Percentiles rank a stretch among this genome's conserved stretches.
Evolutionary conservation across 179 eudicot genomes (phyloP).

Genomic region (Beta corolliflora): DNA sequence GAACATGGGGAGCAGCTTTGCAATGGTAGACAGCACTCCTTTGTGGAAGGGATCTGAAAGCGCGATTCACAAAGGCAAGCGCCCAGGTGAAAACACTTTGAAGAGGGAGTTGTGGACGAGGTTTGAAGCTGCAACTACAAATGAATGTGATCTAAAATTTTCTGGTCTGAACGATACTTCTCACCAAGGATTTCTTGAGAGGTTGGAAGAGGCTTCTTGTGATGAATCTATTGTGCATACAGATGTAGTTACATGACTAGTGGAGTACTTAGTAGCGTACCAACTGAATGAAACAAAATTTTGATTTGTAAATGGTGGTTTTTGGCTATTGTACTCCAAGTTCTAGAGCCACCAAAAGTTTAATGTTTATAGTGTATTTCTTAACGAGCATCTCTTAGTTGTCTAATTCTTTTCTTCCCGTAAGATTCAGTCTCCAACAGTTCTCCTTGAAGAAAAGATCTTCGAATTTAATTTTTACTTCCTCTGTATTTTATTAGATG

Average conservation of each 20-base stretch:
- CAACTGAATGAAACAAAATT: too few relatives aligned
- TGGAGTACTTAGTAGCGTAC: too few relatives aligned
- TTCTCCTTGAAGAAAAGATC: too few relatives aligned
- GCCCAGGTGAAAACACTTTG: constrained; percentile 86
- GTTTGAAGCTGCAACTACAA: constrained; percentile 75
- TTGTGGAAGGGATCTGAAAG: constrained; percentile 62
- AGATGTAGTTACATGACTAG: constrained; percentile 20
- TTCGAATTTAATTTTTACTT: too few relatives aligned
- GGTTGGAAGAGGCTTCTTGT: constrained; percentile 66
- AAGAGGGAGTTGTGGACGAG: constrained; percentile 90
- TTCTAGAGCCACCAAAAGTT: too few relatives aligned
- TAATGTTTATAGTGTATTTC: too few relatives aligned
- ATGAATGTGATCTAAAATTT: constrained; percentile 30
- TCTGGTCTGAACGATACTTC: constrained; percentile 26
- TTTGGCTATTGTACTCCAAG: too few relatives aligned
- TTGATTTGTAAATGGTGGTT: too few relatives aligned
- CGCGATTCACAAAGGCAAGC: constrained; percentile 48
- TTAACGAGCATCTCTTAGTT: too few relatives aligned
- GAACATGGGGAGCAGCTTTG: constrained; percentile 26
- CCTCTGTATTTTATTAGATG: too few relatives aligned
- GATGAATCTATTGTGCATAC: constrained; percentile 28
- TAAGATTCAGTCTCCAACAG: too few relatives aligned
- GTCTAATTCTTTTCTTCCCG: too few relatives aligned
- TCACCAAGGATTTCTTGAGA: constrained; percentile 67
- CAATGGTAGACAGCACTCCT: constrained; percentile 63